phyloP scores from a whole-genome alignment of 2,329 filamentous ascomycete species.

The Colletotrichum viniferum region DNA sequence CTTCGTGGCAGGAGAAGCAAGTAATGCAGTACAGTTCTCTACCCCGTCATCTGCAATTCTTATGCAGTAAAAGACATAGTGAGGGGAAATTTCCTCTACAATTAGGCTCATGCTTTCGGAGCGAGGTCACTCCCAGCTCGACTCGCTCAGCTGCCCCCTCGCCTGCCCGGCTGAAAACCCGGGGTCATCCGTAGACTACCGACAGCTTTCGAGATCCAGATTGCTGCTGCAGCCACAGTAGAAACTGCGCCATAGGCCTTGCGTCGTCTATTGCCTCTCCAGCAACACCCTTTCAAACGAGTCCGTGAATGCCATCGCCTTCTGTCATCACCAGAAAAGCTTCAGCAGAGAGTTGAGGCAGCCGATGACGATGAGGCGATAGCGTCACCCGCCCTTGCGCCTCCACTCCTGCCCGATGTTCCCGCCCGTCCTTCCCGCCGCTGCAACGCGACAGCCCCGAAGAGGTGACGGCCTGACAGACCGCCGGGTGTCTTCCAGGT shows the following conservation, averaged over 20 bases:
- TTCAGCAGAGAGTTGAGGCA: neutral
- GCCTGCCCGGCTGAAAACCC: neutral
- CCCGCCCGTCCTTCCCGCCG: slow-evolving; percentile 7
- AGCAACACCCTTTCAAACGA: neutral
- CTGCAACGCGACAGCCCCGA: neutral
- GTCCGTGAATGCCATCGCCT: neutral
- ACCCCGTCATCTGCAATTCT: neutral
- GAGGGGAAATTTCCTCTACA: neutral
- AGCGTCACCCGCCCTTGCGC: neutral
- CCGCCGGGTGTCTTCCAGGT: neutral
- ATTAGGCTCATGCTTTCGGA: neutral
- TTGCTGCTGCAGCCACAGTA: neutral
- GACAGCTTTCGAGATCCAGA: neutral
- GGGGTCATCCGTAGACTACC: slow-evolving; percentile 6
- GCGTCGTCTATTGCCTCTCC: neutral
- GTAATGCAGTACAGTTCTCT: neutral
- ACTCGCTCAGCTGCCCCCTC: neutral
- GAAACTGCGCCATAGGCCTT: neutral
- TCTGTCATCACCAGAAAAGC: neutral
- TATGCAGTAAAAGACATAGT: neutral
- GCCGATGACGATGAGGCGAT: neutral
- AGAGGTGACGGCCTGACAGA: neutral
- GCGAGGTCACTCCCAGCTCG: neutral
- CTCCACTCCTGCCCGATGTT: slow-evolving; percentile 14
- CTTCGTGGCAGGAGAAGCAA: neutral